A percentile compares a stretch with the other conserved stretches of the same genome.
These are phyloP conservation scores for Drechslera avenae DNA, from an alignment of 2,329 filamentous ascomycete species.

Conservation along the genomic window DNA sequence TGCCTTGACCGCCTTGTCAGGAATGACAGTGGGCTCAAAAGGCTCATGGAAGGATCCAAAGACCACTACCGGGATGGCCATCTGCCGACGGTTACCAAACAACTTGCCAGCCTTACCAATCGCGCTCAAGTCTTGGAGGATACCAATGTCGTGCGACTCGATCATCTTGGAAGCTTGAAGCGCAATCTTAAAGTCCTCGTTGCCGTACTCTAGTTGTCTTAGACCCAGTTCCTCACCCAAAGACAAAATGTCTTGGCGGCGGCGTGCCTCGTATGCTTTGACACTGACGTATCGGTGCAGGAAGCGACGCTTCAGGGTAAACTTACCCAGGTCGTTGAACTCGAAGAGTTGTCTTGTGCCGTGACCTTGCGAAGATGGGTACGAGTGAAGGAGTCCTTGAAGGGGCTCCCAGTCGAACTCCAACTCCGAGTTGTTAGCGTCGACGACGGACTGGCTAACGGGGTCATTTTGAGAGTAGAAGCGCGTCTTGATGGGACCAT, in stretches of 20 bases:
- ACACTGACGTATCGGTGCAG: conserved; percentile 17
- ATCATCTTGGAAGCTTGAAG: conserved; percentile 8
- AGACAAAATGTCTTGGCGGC: conserved; percentile 2
- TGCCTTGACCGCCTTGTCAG: background rate
- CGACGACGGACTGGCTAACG: conserved; percentile 1
- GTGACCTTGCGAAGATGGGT: background rate
- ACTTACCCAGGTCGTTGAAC: background rate
- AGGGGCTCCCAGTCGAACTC: background rate
- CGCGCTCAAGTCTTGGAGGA: conserved; percentile 3
- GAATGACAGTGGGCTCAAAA: conserved; percentile 4
- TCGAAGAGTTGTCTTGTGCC: background rate
- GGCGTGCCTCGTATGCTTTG: conserved; percentile 14
- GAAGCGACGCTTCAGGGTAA: conserved; percentile 12
- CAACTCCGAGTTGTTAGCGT: background rate
- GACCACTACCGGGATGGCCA: conserved; percentile 1
- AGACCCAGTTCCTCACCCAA: background rate
- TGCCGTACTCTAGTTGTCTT: conserved; percentile 21
- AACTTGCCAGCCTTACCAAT: background rate
- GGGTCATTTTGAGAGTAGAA: conserved; percentile 6
- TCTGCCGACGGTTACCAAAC: background rate
- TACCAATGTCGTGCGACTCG: conserved; percentile 13
- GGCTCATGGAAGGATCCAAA: conserved; percentile 15
- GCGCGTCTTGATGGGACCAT: conserved; percentile 1
- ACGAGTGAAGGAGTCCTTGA: background rate
- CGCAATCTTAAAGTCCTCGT: conserved; percentile 13